Percentiles rank a stretch among this genome's conserved stretches.
Evolutionary conservation across 208 protist genomes (phyloP).

Genomic region (Acanthamoeba castellanii): DNA sequence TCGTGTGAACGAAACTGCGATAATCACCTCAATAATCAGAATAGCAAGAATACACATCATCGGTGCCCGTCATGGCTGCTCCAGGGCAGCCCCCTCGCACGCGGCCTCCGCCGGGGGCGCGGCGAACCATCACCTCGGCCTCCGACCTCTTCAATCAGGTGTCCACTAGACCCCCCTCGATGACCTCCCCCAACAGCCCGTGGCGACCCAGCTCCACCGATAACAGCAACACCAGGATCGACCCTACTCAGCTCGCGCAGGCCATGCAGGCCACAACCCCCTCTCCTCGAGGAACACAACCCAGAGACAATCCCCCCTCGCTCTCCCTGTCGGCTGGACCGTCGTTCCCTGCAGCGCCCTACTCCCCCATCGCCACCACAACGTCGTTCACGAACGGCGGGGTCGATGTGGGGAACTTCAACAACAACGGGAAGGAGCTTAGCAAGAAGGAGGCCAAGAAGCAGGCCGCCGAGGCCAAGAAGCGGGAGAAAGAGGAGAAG

Average conservation of each 20-base stretch:
- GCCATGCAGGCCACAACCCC: not conserved
- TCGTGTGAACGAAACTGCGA: too few species aligned
- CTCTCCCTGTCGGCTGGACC: not conserved
- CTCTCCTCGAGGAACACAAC: not conserved
- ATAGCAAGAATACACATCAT: too few species aligned
- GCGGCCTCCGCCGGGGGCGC: not conserved
- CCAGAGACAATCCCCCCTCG: not conserved
- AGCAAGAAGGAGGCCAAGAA: constrained; percentile 46
- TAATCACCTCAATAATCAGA: too few species aligned
- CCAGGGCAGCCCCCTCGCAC: not conserved
- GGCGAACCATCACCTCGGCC: not conserved
- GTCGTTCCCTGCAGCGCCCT: not conserved
- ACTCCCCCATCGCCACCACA: not conserved
- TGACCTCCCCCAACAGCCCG: not conserved
- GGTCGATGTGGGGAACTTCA: not conserved
- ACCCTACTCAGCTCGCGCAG: not conserved
- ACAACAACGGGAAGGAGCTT: not conserved
- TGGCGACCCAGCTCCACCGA: not conserved
- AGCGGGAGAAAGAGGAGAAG: constrained; percentile 1
- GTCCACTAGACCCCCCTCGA: not conserved
- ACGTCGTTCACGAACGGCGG: not conserved
- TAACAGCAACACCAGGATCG: not conserved
- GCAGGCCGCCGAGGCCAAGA: not conserved
- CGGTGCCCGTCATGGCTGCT: not conserved
- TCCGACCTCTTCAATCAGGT: constrained; percentile 32